phyloP scores from a whole-genome alignment of 2,329 filamentous ascomycete genomes.

The Sphaerulina populicola region DNA sequence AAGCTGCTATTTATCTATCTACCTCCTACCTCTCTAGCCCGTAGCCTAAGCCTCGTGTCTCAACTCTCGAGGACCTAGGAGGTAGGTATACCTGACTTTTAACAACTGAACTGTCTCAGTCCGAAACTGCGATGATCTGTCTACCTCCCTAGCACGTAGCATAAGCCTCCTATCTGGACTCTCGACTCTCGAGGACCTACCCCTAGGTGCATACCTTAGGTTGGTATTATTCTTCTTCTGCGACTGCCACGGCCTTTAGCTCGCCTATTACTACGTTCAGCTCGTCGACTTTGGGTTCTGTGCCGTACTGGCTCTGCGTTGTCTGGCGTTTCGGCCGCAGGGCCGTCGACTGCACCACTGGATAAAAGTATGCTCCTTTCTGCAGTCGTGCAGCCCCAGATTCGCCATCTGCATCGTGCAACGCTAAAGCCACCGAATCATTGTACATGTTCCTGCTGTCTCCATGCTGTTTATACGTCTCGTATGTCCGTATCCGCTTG shows the following conservation, averaged over 20 bases:
- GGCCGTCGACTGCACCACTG: conserved; percentile 49
- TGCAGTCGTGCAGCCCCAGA: conserved; percentile 30
- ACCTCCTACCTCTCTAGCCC: no score
- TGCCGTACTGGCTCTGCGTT: conserved; percentile 31
- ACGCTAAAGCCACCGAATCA: conserved; percentile 49
- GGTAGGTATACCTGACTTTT: neutral
- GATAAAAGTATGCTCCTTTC: conserved; percentile 56
- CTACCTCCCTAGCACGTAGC: no score
- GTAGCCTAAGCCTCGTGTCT: no score
- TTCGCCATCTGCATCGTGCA: conserved; percentile 45
- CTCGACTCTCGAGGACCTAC: neutral
- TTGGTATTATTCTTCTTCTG: conserved; percentile 1
- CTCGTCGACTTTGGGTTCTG: conserved; percentile 22
- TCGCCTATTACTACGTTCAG: conserved; percentile 24
- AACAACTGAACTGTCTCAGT: neutral
- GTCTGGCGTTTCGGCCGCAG: conserved; percentile 43
- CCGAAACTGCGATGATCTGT: no score
- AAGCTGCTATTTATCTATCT: no score
- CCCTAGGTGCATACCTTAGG: no score
- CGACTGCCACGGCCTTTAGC: conserved; percentile 9
- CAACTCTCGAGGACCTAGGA: neutral
- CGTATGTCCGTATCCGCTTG: conserved; percentile 53
- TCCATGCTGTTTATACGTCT: conserved; percentile 48
- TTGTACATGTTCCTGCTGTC: conserved; percentile 47
- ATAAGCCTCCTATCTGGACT: neutral